A percentile compares a stretch with the other conserved stretches of the same genome.
phyloP scores from a whole-genome alignment of 352 stramenopile species.

The Globisporangium splendens region DNA sequence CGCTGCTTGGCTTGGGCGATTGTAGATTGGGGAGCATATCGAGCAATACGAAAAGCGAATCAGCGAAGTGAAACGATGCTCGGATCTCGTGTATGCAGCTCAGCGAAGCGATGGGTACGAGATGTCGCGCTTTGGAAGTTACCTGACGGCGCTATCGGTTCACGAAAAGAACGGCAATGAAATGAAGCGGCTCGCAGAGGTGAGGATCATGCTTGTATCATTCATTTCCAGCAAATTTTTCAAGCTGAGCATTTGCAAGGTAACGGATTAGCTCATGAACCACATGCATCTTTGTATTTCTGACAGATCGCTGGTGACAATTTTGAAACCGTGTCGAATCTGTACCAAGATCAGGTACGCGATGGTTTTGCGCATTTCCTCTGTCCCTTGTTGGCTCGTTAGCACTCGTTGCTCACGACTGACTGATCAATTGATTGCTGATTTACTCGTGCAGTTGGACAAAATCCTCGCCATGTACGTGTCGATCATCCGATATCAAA shows the following conservation, averaged over 20 bases:
- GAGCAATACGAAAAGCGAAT: slow-evolving; percentile 84
- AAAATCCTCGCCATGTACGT: slow-evolving; percentile 85
- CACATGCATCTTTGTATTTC: neutral
- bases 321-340: slow-evolving; percentile 83
- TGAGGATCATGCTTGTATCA: slow-evolving; percentile 9
- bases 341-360: slow-evolving; percentile 82
- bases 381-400: neutral
- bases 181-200: slow-evolving; percentile 74
- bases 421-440: too few species aligned
- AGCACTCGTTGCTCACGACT: too few species aligned
- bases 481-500: slow-evolving; percentile 81
- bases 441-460: slow-evolving; percentile 43
- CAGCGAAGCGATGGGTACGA: slow-evolving; percentile 84
- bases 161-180: slow-evolving; percentile 72
- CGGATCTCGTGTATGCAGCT: slow-evolving; percentile 75
- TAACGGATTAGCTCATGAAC: neutral
- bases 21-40: slow-evolving; percentile 83
- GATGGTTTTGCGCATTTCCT: neutral
- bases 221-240: too few species aligned
- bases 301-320: slow-evolving; percentile 62
- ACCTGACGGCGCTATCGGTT: slow-evolving; percentile 67
- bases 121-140: slow-evolving; percentile 83
- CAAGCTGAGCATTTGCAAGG: neutral
- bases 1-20: slow-evolving; percentile 6
- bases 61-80: slow-evolving; percentile 74